phyloP scores from a whole-genome alignment of 2,329 filamentous ascomycete species.

The Sclerotinia trifoliorum region DNA sequence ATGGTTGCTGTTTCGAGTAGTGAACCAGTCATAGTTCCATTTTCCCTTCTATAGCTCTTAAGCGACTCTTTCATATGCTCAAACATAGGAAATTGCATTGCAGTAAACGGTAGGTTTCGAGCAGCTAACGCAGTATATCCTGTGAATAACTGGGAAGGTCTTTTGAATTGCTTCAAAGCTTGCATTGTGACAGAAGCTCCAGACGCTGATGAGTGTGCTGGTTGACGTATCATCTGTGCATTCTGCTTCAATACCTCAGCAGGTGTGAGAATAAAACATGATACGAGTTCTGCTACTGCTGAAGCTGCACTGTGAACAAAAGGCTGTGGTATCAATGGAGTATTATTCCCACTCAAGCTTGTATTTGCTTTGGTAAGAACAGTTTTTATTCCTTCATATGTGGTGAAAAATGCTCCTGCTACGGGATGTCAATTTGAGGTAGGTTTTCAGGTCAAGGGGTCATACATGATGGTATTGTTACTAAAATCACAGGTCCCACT shows the following conservation, averaged over 20 bases:
- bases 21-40: constrained; percentile 29
- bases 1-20: constrained; percentile 67
- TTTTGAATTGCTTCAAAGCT: constrained; percentile 57
- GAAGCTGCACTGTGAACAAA: constrained; percentile 73
- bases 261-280: constrained; percentile 82
- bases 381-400: constrained; percentile 75
- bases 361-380: constrained; percentile 55
- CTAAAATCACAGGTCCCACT: constrained; percentile 69
- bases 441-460: not conserved
- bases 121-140: constrained; percentile 82
- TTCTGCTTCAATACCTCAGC: constrained; percentile 94
- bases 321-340: constrained; percentile 66
- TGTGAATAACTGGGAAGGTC: constrained; percentile 55
- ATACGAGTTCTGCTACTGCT: constrained; percentile 75
- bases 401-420: constrained; percentile 87
- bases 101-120: constrained; percentile 83
- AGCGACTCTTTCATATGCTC: constrained; percentile 64
- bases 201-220: constrained; percentile 31
- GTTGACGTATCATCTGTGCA: constrained; percentile 71
- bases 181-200: constrained; percentile 49
- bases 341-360: constrained; percentile 48
- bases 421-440: constrained; percentile 27
- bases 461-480: constrained; percentile 81
- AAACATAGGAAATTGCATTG: constrained; percentile 84
- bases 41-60: constrained; percentile 44